phyloP scores from a whole-genome alignment of 2,329 filamentous ascomycete genomes.

The Colletotrichum sp. region DNA sequence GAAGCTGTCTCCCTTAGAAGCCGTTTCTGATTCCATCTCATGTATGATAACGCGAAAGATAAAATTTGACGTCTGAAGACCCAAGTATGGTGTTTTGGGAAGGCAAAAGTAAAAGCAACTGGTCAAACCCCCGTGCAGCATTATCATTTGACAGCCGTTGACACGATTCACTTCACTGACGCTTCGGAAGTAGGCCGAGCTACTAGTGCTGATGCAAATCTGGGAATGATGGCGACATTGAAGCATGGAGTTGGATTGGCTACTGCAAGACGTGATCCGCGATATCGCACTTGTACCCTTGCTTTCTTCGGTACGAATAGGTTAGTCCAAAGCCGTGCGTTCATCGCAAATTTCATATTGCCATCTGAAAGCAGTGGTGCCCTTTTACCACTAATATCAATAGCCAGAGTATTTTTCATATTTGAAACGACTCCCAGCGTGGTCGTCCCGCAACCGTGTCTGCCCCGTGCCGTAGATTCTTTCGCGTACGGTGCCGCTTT shows the following conservation, averaged over 20 bases:
- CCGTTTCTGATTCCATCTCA: not conserved
- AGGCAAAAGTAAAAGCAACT: not conserved
- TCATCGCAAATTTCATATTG: not conserved
- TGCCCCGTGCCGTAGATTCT: not conserved
- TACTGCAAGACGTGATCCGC: not conserved
- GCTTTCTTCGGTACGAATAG: not conserved
- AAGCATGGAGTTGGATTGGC: fast-evolving
- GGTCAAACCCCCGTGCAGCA: not conserved
- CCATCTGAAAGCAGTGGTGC: not conserved
- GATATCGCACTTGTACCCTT: not conserved
- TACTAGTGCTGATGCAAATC: not conserved
- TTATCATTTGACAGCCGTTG: not conserved
- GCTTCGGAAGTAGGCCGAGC: not conserved
- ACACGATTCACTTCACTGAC: not conserved
- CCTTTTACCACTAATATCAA: not conserved
- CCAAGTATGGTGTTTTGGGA: not conserved
- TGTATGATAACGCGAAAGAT: fast-evolving
- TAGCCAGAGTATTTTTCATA: not conserved
- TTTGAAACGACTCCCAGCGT: not conserved
- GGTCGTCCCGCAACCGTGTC: not conserved
- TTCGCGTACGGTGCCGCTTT: not conserved
- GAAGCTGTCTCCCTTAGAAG: not conserved
- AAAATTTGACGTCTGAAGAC: not conserved
- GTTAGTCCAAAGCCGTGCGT: not conserved
- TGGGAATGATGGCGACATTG: not conserved